Base-by-base conservation (phyloP, 2,329 filamentous ascomycete genomes). In the Pseudogymnoascus sp. region DNA sequence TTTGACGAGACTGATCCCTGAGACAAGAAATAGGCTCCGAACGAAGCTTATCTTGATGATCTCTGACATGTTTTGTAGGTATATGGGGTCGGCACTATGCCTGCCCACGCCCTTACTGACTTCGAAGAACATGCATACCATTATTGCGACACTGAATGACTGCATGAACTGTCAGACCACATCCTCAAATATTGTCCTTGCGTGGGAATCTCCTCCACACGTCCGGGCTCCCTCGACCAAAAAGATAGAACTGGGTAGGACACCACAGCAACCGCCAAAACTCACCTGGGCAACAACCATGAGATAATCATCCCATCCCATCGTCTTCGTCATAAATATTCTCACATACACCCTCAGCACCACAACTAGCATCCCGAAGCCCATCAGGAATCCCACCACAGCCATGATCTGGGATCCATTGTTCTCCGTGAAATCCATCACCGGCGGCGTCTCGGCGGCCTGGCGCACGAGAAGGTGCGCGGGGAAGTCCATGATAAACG, bases 271-370 rank as follows among this genome's bases (percentile, higher is more conserved):
- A 55, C 25, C 45, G 28, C 45, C 5, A 18, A 55, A 55, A 74
- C 72, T 65, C 66, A 80, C 72, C 71, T 75, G 73, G 3, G 79
- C 75, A 3, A 70, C 63, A 1, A 77, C 59, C 67, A 82, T 81
- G 1, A 77, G 65, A 63, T 73, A 78, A 67, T 83, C 80, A 69
- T 83, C 80, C 2, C 68, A 43, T 1, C 79, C 79, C 59, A 80
- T 71, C 14, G 75, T 75, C 41, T 76, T 78, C 37, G 82, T 69
- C 71, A 82, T 77, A 6, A 70, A 64, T 6, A 72, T 61, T 25
- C 80, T 73, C 16, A 81, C 79, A 67, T 78, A 80, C 31, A 75
- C 70, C 43, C 78, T 73, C 9, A 75, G 66, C 4, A 74, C 4
- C 4, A 79, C 75, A 1, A 75, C 67, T 2, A 77, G 5, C 2